A percentile compares a stretch with the other conserved stretches of the same genome.
Evolutionary conservation across 2,329 filamentous ascomycete species (phyloP).

Genomic region (Alternaria brassicicola): DNA sequence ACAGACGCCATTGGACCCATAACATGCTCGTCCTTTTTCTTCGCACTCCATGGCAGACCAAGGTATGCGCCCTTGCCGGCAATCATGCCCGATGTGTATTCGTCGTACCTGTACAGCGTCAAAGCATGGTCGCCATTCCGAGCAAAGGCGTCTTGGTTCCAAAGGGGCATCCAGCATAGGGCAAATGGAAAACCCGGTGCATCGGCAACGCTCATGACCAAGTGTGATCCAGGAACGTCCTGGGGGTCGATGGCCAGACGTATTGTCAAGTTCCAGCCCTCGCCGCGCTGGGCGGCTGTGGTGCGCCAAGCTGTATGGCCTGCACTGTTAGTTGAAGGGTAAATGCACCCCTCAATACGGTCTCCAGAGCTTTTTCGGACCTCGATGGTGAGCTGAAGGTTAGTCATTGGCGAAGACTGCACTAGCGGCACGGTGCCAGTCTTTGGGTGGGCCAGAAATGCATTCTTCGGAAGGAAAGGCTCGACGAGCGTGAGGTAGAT

Average conservation of each 20-base stretch:
- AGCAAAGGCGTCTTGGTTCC: conserved; percentile 89
- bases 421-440: conserved; percentile 79
- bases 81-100: conserved; percentile 78
- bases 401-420: conserved; percentile 68
- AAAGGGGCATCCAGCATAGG: conserved; percentile 89
- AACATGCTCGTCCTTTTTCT: conserved; percentile 72
- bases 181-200: conserved; percentile 88
- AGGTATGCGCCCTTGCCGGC: conserved; percentile 85
- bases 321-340: conserved; percentile 78
- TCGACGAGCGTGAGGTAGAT: conserved; percentile 90
- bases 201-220: conserved; percentile 89
- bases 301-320: conserved; percentile 88
- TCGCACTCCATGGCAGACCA: conserved; percentile 79
- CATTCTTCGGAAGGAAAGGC: conserved; percentile 73
- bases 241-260: conserved; percentile 78
- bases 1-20: conserved; percentile 82
- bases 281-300: conserved; percentile 76
- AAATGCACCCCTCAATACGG: conserved; percentile 86
- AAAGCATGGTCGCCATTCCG: conserved; percentile 82
- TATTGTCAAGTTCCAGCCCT: conserved; percentile 87
- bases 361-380: conserved; percentile 80
- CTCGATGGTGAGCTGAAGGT: conserved; percentile 87
- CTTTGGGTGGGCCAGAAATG: conserved; percentile 70
- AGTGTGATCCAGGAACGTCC: conserved; percentile 81
- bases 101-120: conserved; percentile 88